These are phyloP conservation scores for Xylaria digitata DNA, from an alignment of 2,329 filamentous ascomycete species.

Conservation along the genomic window DNA sequence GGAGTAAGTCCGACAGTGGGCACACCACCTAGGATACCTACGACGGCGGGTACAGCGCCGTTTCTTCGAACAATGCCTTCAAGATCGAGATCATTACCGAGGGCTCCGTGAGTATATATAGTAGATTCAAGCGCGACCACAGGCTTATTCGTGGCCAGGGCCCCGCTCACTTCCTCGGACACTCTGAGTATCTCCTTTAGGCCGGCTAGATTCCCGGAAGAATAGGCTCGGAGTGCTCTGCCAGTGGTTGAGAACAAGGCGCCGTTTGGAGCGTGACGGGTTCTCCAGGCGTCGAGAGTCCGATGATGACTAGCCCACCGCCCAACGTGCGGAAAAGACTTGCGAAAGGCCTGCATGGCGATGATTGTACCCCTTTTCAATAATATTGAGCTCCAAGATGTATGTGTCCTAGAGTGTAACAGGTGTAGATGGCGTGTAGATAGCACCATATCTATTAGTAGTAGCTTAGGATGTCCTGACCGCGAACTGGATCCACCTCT, in stretches of 20 bases:
- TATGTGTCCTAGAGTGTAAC: neutral
- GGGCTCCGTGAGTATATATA: constrained; percentile 93
- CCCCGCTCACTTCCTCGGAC: constrained; percentile 85
- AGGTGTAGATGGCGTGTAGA: constrained; percentile 13
- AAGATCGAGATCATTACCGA: constrained; percentile 78
- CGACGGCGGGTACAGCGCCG: constrained; percentile 89
- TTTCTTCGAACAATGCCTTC: constrained; percentile 83
- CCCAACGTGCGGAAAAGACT: constrained; percentile 27
- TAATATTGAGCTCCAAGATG: neutral
- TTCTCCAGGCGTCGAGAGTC: constrained; percentile 9
- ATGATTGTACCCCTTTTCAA: neutral
- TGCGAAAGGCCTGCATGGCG: constrained; percentile 38
- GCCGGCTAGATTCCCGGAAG: constrained; percentile 42
- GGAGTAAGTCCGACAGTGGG: constrained; percentile 81
- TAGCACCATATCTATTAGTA: neutral
- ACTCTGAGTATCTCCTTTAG: constrained; percentile 69
- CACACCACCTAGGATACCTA: constrained; percentile 86
- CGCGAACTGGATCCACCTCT: neutral
- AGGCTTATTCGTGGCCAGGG: constrained; percentile 77
- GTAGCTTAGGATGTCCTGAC: constrained; percentile 4
- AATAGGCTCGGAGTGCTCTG: constrained; percentile 29
- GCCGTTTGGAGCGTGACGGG: constrained; percentile 8
- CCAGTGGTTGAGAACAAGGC: constrained; percentile 36
- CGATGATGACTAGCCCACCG: constrained; percentile 24
- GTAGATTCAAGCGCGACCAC: constrained; percentile 95